A percentile compares a stretch with the other conserved stretches of the same genome.
These are phyloP conservation scores for Globisporangium cylindrosporum DNA, from an alignment of 352 stramenopile species.

Conservation along the genomic window DNA sequence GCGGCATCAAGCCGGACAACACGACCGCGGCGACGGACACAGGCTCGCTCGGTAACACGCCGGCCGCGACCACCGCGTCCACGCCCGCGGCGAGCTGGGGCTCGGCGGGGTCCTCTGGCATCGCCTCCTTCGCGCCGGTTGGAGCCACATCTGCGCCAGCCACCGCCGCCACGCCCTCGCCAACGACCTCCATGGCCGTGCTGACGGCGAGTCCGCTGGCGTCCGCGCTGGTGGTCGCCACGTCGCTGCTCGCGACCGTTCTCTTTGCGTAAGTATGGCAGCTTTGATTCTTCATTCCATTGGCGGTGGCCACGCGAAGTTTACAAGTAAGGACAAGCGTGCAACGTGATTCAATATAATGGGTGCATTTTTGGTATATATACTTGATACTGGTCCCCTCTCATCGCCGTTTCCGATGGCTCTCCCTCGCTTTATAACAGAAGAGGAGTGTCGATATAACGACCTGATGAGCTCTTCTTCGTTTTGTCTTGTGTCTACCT, in stretches of 20 bases:
- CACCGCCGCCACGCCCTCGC: slow-evolving; percentile 19
- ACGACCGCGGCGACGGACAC: slow-evolving; percentile 14
- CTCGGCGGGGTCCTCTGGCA: slow-evolving; percentile 14
- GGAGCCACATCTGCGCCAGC: slow-evolving; percentile 32
- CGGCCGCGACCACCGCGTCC: slow-evolving; percentile 9
- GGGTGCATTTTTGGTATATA: slow-evolving; percentile 7
- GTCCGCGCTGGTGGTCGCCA: slow-evolving; percentile 21
- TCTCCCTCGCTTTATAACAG: neutral
- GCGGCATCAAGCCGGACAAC: slow-evolving; percentile 43
- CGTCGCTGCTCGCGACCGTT: slow-evolving; percentile 27
- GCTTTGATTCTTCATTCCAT: neutral
- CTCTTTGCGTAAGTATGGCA: slow-evolving; percentile 10
- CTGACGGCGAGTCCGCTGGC: slow-evolving; percentile 15
- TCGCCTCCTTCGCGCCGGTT: slow-evolving; percentile 33
- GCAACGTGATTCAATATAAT: slow-evolving; percentile 3
- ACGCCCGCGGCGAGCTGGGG: slow-evolving; percentile 24
- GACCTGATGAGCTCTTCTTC: neutral
- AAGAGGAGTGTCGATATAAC: neutral
- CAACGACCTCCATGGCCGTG: slow-evolving; percentile 19
- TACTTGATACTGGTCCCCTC: neutral
- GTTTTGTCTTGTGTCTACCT: slow-evolving; percentile 19
- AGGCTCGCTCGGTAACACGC: slow-evolving; percentile 11
- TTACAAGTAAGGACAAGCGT: neutral
- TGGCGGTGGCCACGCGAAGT: neutral
- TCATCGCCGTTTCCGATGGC: neutral